These are phyloP conservation scores for Agrocybe chaxingu DNA, from an alignment of 768 basidiomycete genomes.

Conservation along the genomic window DNA sequence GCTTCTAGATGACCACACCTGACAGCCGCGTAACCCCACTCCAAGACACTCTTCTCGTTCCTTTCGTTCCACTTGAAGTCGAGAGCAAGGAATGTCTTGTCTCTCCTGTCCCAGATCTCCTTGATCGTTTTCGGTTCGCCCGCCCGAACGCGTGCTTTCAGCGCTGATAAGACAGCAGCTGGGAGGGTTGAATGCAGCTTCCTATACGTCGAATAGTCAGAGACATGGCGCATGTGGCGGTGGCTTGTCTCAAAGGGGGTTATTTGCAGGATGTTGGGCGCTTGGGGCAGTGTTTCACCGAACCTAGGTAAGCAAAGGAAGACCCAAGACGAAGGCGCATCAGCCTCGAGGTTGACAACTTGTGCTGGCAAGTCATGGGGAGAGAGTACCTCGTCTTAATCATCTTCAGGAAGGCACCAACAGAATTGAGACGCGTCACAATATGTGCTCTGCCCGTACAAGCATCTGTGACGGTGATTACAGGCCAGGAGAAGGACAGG, in stretches of 20 bases:
- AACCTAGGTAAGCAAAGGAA: slow-evolving; percentile 39
- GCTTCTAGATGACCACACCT: slow-evolving; percentile 68
- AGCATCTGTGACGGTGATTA: slow-evolving; percentile 70
- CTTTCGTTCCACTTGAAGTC: slow-evolving; percentile 77
- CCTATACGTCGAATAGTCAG: slow-evolving; percentile 66
- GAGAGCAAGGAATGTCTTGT: slow-evolving; percentile 74
- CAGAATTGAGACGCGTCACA: slow-evolving; percentile 68
- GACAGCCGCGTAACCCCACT: slow-evolving; percentile 83
- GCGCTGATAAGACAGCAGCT: slow-evolving; percentile 60
- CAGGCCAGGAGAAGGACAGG: slow-evolving; percentile 80
- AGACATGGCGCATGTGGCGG: slow-evolving; percentile 68
- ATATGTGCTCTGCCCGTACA: slow-evolving; percentile 75
- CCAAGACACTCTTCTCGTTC: slow-evolving; percentile 63
- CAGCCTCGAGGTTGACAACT: neutral
- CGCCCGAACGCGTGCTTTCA: slow-evolving; percentile 59
- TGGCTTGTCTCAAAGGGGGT: slow-evolving; percentile 65
- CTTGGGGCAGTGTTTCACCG: slow-evolving; percentile 69
- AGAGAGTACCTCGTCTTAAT: slow-evolving; percentile 66
- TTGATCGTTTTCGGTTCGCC: slow-evolving; percentile 66
- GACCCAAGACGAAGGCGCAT: slow-evolving; percentile 1
- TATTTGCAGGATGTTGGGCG: slow-evolving; percentile 69
- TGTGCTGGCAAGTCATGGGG: neutral
- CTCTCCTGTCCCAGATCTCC: slow-evolving; percentile 63
- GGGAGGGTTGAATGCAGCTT: slow-evolving; percentile 71
- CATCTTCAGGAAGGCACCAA: slow-evolving; percentile 80